Evolutionary conservation across 176 grass and related monocot species (phyloP).

Genomic region (Melocanna baccifera): DNA sequence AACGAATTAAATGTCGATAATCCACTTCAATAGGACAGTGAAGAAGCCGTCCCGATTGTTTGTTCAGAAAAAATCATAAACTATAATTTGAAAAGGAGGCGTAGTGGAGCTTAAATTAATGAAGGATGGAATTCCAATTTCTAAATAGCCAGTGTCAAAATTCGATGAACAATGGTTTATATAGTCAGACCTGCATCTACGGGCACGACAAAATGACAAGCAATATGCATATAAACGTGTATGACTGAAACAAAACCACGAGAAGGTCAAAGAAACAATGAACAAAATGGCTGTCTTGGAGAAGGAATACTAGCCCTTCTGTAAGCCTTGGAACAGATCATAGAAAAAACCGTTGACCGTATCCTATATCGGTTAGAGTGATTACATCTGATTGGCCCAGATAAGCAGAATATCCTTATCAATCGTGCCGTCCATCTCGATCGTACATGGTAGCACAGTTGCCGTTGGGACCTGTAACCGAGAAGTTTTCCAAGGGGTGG

Average conservation of each 20-base stretch:
- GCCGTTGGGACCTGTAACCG: not conserved
- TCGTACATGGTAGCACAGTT: not conserved
- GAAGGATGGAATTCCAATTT: not conserved
- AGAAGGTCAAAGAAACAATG: slow-evolving; percentile 20
- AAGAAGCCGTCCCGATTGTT: no score
- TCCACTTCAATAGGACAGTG: no score
- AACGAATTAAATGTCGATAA: no score
- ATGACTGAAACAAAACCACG: not conserved
- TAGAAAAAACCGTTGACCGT: slow-evolving; percentile 16
- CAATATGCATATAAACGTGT: not conserved
- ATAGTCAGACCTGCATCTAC: not conserved
- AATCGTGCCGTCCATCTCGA: slow-evolving; percentile 10
- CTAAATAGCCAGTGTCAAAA: slow-evolving; percentile 3
- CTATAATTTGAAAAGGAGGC: no score
- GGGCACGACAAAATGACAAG: not conserved
- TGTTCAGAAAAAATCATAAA: no score
- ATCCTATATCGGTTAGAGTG: not conserved
- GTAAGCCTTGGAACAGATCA: not conserved
- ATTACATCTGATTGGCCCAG: not conserved
- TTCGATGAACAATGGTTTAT: not conserved
- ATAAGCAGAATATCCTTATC: not conserved
- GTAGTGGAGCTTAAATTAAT: not conserved
- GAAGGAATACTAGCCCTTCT: not conserved
- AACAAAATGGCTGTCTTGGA: not conserved
- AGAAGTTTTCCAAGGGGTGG: not conserved